phyloP scores from a whole-genome alignment of 257 asterid genomes.

The Nemophila menziesii region DNA sequence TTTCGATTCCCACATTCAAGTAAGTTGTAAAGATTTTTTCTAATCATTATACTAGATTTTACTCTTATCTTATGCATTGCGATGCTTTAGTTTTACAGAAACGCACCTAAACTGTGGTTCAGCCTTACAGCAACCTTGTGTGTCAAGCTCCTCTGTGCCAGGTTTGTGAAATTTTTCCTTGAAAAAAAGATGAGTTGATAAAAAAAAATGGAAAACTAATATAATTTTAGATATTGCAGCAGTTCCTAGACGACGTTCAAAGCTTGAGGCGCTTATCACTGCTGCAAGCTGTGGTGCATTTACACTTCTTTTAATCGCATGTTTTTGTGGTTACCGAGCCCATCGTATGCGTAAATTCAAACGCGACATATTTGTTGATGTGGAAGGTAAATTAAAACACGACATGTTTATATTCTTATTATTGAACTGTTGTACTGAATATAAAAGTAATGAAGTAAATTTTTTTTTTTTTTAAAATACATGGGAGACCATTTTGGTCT shows the following conservation, averaged over 20 bases:
- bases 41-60: not conserved
- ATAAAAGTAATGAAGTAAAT: no score
- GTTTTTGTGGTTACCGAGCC: slow-evolving; percentile 29
- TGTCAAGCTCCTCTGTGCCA: slow-evolving; percentile 47
- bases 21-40: slow-evolving; percentile 15
- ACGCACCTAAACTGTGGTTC: slow-evolving; percentile 59
- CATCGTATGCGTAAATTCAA: slow-evolving; percentile 25
- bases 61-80: slow-evolving; percentile 4
- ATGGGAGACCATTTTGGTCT: no score
- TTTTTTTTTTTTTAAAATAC: no score
- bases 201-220: slow-evolving; percentile 2
- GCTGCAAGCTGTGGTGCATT: slow-evolving; percentile 51
- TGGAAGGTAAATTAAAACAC: slow-evolving; percentile 33
- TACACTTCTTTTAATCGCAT: slow-evolving; percentile 53
- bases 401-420: not conserved
- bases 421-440: not conserved
- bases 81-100: slow-evolving; percentile 54
- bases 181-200: not conserved
- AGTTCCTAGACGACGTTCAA: slow-evolving; percentile 47
- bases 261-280: slow-evolving; percentile 38
- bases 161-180: slow-evolving; percentile 28
- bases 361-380: slow-evolving; percentile 48
- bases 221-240: slow-evolving; percentile 14
- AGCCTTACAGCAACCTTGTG: slow-evolving; percentile 55
- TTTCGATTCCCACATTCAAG: slow-evolving; percentile 59